These are phyloP conservation scores for Yamadazyma conglobata DNA, from an alignment of 1,139 yeast genomes.

Conservation along the genomic window DNA sequence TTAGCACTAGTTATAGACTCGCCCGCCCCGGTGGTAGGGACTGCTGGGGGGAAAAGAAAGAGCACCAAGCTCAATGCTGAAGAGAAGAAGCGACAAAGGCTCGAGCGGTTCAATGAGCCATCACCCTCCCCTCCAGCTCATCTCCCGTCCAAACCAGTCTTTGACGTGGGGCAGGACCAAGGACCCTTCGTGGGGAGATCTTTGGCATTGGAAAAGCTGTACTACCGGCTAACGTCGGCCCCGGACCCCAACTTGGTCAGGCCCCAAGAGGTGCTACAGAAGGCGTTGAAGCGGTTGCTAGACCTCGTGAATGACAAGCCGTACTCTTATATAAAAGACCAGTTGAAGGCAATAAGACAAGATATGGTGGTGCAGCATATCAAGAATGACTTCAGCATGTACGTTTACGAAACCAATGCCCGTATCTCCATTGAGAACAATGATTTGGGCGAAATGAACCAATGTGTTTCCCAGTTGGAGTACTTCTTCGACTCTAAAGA, in stretches of 20 bases:
- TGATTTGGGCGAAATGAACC: slow-evolving; percentile 93
- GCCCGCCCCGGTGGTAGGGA: background rate
- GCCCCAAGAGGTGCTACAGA: slow-evolving; percentile 60
- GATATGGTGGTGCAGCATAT: slow-evolving; percentile 92
- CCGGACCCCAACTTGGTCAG: slow-evolving; percentile 85
- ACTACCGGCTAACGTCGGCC: slow-evolving; percentile 82
- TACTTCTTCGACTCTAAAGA: slow-evolving; percentile 46
- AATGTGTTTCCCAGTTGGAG: slow-evolving; percentile 82
- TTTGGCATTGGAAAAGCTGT: slow-evolving; percentile 66
- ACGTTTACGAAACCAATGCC: slow-evolving; percentile 84
- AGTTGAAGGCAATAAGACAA: slow-evolving; percentile 86
- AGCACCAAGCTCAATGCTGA: slow-evolving; percentile 23
- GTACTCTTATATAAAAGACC: slow-evolving; percentile 82
- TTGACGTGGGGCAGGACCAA: slow-evolving; percentile 3
- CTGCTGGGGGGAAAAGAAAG: background rate
- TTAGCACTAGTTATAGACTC: slow-evolving; percentile 9
- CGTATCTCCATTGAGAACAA: slow-evolving; percentile 77
- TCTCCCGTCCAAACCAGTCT: slow-evolving; percentile 8
- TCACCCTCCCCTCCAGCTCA: slow-evolving; percentile 5
- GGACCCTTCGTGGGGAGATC: slow-evolving; percentile 60
- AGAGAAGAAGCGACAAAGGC: slow-evolving; percentile 43
- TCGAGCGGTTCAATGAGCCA: slow-evolving; percentile 41
- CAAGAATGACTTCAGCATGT: slow-evolving; percentile 69
- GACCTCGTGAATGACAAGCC: slow-evolving; percentile 43
- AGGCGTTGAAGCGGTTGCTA: slow-evolving; percentile 54